Base-by-base conservation (phyloP, 176 grass and related monocot genomes). In the Microstegium vimineum region DNA sequence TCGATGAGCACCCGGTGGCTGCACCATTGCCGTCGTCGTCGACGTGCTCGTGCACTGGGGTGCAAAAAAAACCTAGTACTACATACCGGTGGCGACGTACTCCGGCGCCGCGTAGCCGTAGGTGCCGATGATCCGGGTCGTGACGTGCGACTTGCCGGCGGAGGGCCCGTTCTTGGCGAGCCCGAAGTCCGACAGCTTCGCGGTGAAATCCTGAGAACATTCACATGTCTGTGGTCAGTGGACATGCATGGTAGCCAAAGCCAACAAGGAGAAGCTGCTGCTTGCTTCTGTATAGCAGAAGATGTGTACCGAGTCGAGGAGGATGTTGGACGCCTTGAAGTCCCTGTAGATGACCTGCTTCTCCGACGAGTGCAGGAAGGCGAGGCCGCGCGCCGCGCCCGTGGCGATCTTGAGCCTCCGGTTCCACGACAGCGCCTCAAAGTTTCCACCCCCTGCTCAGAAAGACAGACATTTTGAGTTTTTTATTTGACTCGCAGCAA, bases 21-120 rank as follows among this genome's bases (percentile, higher is more conserved):
- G 27, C 22, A 35, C 35, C 34, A 69, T 62, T 38, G 18, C 15
- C 27, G 27, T 12, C 41, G 41, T 15, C 69, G 69, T n/a, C 28
- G 17, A 8, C 74, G 1, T 11, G 22, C 8, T 60, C 56, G 56
- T 26, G 56, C 56, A 26, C 10, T 4, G 38, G 4, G 54, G 10
- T 23, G 52, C 52, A 57, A 51, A 1, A 51, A 1, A 18, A 57
- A 23, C n/a, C 20, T 16, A 45, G 2, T n/a, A n/a, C 45, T 57
- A 28, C 76, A 17, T 84, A 94, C 92, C 94, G 32, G 96, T 95
- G 30, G 96, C 90, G 13, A 95, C 82, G 63, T 98, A 98, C 74
- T 98, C 96, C 42, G 96, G 96, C 82, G 96, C 96, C 20, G 92
- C 93, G 85, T 98, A 98, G 56, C 96, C 96, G 32, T 90, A 95